Base-by-base conservation (phyloP, 225 moss, liverwort and hornwort species). In the Marchantia paleacea region DNA sequence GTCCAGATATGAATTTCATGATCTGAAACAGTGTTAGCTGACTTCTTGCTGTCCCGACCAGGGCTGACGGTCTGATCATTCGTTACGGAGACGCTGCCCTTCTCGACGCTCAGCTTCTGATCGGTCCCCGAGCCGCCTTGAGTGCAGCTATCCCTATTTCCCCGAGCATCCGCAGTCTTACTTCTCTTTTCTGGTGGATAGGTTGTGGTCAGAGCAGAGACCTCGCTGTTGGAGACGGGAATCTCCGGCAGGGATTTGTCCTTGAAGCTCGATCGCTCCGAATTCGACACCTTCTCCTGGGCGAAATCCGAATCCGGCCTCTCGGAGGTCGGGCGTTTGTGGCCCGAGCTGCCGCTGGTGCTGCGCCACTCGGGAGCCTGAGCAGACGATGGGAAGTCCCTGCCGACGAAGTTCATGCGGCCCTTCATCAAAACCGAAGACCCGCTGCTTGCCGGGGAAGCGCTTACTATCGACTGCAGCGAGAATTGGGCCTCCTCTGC, bases 1-100 rank as follows among this genome's bases (percentile, higher is more conserved):
- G 88, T 89, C 88, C 86, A 86, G 24, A 89, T 86, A 68, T 89
- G 88, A 78, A 86, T 89, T 54, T 89, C 88, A 52, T 86, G 88
- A 60, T 89, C 88, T 51, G 88, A 86, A 68, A 75, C 84, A 66
- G 81, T 69, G 18, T 78, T 55, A 7, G 78, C 52, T 39, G 85
- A 73, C 75, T 85, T 88, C 75, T 79, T 83, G 73, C 78, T 83
- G 74, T 83, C 83, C 52, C 72, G 71, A 8, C 78, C 72, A 16
- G 85, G 85, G 65, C 88, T 85, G 48, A 58, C 61, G 75, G 75
- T 76, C 75, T 79, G 88, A 72, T 88, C 81, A 68, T 83, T 81
- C 25, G 76, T 69, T 4, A 69, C 72, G 25, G 81, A 79, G 8
- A 68, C 58, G 39, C 75, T 83, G 49, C 75, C 88, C 75, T 83